Evolutionary conservation across 345 rosid species (phyloP).

Genomic region (Alliaria petiolata): DNA sequence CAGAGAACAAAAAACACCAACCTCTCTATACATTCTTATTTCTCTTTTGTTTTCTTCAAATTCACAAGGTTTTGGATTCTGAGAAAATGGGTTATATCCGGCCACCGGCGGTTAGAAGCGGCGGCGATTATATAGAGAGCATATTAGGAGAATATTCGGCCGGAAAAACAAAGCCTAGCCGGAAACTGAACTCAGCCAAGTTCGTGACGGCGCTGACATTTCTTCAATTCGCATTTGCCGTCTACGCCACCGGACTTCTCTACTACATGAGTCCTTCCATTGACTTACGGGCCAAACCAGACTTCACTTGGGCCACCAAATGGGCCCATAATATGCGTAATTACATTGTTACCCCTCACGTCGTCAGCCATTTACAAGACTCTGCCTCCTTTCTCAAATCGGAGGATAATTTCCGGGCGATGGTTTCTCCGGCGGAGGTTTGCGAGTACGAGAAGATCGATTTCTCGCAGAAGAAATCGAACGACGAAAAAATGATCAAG

Average conservation of each 20-base stretch:
- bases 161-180: constrained; percentile 37
- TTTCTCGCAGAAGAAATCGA: constrained; percentile 93
- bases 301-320: constrained; percentile 85
- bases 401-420: constrained; percentile 14
- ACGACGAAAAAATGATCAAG: constrained; percentile 69
- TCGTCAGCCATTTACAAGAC: constrained; percentile 57
- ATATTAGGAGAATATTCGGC: constrained; percentile 62
- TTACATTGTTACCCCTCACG: constrained; percentile 60
- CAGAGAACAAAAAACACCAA: background rate
- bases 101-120: constrained; percentile 51
- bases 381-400: constrained; percentile 39
- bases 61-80: constrained; percentile 31
- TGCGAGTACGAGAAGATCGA: too few species aligned
- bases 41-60: background rate
- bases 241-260: constrained; percentile 82
- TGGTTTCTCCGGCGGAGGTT: constrained; percentile 41
- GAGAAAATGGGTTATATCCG: constrained; percentile 57
- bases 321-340: constrained; percentile 73
- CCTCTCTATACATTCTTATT: constrained; percentile 8
- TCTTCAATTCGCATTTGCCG: constrained; percentile 81
- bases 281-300: constrained; percentile 73
- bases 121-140: constrained; percentile 76
- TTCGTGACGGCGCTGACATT: constrained; percentile 70
- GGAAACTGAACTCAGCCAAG: constrained; percentile 45
- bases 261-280: constrained; percentile 89